A percentile compares a stretch with the other conserved stretches of the same genome.
phyloP scores from a whole-genome alignment of 2,329 filamentous ascomycete genomes.

The Aspergillus sp. region DNA sequence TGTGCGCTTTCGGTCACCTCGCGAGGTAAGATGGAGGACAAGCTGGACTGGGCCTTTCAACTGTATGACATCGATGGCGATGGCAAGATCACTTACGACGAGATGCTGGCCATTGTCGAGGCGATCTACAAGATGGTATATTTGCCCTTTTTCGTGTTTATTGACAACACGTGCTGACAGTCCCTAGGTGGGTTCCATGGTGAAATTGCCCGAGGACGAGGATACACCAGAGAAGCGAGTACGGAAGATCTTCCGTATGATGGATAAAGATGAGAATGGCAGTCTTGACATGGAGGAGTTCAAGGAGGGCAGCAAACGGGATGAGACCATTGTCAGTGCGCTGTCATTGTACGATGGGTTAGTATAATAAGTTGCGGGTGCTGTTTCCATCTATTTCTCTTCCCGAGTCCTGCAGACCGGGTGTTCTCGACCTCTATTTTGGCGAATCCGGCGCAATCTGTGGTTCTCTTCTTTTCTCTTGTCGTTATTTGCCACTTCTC shows the following conservation, averaged over 20 bases:
- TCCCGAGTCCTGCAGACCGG: background rate
- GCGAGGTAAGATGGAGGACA: constrained; percentile 98
- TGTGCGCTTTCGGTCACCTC: constrained; percentile 95
- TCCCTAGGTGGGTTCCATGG: constrained; percentile 89
- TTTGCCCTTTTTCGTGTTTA: constrained; percentile 3
- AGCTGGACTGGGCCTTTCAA: constrained; percentile 98
- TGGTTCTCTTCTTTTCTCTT: background rate
- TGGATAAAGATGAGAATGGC: constrained; percentile 99
- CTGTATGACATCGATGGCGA: constrained; percentile 98
- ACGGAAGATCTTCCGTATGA: constrained; percentile 98
- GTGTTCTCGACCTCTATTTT: background rate
- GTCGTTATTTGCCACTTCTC: background rate
- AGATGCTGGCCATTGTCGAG: constrained; percentile 98
- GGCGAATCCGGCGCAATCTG: constrained; percentile 3
- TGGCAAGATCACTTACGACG: constrained; percentile 97
- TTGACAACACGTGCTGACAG: constrained; percentile 4
- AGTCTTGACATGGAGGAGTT: constrained; percentile 96
- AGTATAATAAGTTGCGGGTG: constrained; percentile 52
- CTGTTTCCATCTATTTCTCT: background rate
- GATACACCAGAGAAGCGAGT: constrained; percentile 98
- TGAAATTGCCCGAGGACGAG: constrained; percentile 96
- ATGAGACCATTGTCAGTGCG: constrained; percentile 97
- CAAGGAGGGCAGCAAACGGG: constrained; percentile 97
- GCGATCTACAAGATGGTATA: constrained; percentile 99
- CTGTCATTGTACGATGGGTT: constrained; percentile 93